phyloP scores from a whole-genome alignment of 2,329 filamentous ascomycete species.

The Colletotrichum theobromicola region DNA sequence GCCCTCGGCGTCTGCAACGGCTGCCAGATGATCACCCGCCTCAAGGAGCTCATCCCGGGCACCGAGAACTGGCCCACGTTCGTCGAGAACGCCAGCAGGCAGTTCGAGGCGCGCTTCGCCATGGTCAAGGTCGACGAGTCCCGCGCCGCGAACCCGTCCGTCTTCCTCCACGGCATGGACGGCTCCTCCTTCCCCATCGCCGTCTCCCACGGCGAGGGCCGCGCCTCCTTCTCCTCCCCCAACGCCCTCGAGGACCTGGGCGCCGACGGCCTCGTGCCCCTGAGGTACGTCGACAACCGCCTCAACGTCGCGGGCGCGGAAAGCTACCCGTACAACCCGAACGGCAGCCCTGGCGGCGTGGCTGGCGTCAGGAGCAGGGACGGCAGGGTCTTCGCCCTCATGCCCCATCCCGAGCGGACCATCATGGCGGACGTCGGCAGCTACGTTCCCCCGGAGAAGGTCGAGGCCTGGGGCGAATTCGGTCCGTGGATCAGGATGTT shows the following conservation, averaged over 20 bases:
- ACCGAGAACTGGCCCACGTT: constrained; percentile 84
- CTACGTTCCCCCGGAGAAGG: constrained; percentile 66
- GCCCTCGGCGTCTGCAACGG: constrained; percentile 95
- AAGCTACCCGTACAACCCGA: constrained; percentile 86
- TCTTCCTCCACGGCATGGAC: constrained; percentile 90
- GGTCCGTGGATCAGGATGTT: constrained; percentile 89
- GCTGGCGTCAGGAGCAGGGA: constrained; percentile 79
- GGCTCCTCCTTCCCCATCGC: constrained; percentile 83
- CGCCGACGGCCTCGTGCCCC: constrained; percentile 71
- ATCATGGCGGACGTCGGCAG: constrained; percentile 80
- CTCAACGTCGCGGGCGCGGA: constrained; percentile 71
- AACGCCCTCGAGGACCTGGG: constrained; percentile 60
- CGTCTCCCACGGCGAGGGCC: constrained; percentile 90
- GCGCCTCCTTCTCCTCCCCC: constrained; percentile 71
- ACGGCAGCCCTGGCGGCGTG: constrained; percentile 82
- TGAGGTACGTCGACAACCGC: constrained; percentile 86
- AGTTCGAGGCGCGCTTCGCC: constrained; percentile 87
- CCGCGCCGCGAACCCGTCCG: constrained; percentile 57
- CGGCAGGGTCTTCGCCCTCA: constrained; percentile 84
- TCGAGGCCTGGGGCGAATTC: constrained; percentile 76
- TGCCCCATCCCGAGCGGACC: constrained; percentile 94
- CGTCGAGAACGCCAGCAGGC: constrained; percentile 81
- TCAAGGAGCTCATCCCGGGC: constrained; percentile 85
- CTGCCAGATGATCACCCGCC: constrained; percentile 88
- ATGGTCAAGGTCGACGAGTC: constrained; percentile 77